Conservation (phyloP, 192 early-diverging fungal genomes). For the Entophlyctis helioformis region DNA sequence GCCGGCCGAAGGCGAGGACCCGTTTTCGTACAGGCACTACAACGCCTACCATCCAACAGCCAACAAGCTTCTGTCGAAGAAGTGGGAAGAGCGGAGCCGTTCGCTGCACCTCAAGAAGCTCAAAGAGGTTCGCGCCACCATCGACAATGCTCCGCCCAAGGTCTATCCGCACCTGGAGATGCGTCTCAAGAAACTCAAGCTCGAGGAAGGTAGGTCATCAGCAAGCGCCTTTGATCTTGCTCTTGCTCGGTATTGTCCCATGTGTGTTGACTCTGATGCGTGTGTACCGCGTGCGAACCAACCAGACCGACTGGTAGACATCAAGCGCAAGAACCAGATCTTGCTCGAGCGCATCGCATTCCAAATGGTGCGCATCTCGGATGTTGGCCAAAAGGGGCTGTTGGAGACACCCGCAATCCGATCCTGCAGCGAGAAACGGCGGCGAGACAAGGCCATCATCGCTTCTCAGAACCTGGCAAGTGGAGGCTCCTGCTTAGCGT, state of each 20-base stretch:
- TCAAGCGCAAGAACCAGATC: conserved; percentile 37
- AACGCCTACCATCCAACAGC: conserved; percentile 20
- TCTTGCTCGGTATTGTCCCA: too few species aligned
- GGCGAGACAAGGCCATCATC: conserved; percentile 12
- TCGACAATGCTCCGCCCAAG: conserved; percentile 30
- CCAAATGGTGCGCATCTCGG: conserved; percentile 21
- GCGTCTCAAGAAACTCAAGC: conserved; percentile 25
- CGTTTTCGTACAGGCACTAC: conserved; percentile 34
- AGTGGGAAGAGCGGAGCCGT: conserved; percentile 24
- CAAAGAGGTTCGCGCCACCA: conserved; percentile 16
- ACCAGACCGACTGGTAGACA: conserved; percentile 28
- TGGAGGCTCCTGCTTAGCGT: neutral
- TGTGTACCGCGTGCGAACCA: too few species aligned
- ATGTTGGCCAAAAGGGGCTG: conserved; percentile 7
- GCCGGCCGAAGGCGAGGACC: too few species aligned
- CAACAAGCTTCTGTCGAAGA: conserved; percentile 28
- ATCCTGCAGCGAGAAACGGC: conserved; percentile 9
- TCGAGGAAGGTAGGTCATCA: conserved; percentile 47
- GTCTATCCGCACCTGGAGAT: conserved; percentile 35
- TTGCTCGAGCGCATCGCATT: conserved; percentile 33
- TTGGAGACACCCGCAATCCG: neutral
- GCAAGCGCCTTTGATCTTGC: too few species aligned
- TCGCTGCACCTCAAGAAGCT: conserved; percentile 22
- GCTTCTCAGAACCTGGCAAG: conserved; percentile 16
- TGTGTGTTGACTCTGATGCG: too few species aligned